Conservation (phyloP, 768 basidiomycete species). For the Tricholoma matsutake region DNA sequence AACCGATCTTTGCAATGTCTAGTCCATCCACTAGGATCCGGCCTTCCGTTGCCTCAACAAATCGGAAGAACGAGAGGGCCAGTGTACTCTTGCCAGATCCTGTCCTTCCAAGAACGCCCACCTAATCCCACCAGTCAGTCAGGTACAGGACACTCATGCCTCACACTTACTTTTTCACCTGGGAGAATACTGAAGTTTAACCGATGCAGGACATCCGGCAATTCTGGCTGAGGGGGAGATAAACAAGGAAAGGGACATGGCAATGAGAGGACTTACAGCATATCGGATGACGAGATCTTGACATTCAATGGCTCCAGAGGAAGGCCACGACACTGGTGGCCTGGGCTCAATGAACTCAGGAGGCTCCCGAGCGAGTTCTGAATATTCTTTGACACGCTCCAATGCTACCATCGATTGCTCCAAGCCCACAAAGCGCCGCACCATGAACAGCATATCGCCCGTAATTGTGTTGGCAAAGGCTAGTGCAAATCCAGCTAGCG, state of each 20-base stretch:
- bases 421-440: slow-evolving; percentile 78
- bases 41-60: slow-evolving; percentile 83
- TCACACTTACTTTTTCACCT: slow-evolving; percentile 65
- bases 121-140: slow-evolving; percentile 27
- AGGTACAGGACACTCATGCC: neutral
- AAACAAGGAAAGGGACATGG: neutral
- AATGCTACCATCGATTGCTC: slow-evolving; percentile 93
- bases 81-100: slow-evolving; percentile 79
- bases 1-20: slow-evolving; percentile 75
- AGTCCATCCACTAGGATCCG: slow-evolving; percentile 73
- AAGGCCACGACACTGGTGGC: slow-evolving; percentile 80
- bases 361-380: slow-evolving; percentile 72
- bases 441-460: slow-evolving; percentile 66
- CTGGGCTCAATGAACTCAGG: slow-evolving; percentile 85
- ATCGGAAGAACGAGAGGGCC: slow-evolving; percentile 78
- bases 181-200: slow-evolving; percentile 71
- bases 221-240: slow-evolving; percentile 58
- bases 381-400: slow-evolving; percentile 90
- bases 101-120: slow-evolving; percentile 71
- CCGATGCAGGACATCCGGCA: slow-evolving; percentile 81
- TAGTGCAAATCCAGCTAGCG: slow-evolving; percentile 83
- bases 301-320: slow-evolving; percentile 62
- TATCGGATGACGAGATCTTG: slow-evolving; percentile 76
- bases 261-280: slow-evolving; percentile 42
- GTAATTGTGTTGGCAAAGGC: slow-evolving; percentile 80